These are phyloP conservation scores for Kernera saxatilis DNA, from an alignment of 345 rosid species.

Conservation along the genomic window DNA sequence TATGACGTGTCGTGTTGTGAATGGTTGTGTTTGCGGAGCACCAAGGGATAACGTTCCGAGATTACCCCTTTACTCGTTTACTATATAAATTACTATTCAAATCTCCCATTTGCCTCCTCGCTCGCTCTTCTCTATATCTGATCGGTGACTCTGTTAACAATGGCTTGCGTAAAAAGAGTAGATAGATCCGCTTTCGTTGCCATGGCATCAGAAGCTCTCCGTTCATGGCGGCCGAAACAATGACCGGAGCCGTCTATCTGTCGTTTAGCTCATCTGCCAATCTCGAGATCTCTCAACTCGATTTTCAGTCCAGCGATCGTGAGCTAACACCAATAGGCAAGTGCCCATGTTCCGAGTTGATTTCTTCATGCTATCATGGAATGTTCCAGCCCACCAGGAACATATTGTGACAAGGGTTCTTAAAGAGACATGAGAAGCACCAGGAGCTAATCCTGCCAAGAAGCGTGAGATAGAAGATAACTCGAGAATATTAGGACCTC, in stretches of 20 bases:
- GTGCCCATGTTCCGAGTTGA: not conserved
- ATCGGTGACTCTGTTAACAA: slow-evolving; percentile 6
- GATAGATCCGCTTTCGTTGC: slow-evolving; percentile 84
- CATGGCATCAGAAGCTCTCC: slow-evolving; percentile 40
- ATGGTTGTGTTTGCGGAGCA: not conserved
- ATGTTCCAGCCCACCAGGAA: slow-evolving; percentile 50
- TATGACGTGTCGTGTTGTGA: not conserved
- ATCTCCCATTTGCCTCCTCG: not conserved
- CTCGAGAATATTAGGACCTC: slow-evolving; percentile 9
- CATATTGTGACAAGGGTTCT: slow-evolving; percentile 73
- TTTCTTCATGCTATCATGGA: not conserved
- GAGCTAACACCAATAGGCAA: slow-evolving; percentile 22
- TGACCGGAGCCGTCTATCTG: slow-evolving; percentile 92
- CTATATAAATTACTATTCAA: not conserved
- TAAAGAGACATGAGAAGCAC: slow-evolving; percentile 66
- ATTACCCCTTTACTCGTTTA: not conserved
- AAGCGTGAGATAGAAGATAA: slow-evolving; percentile 12
- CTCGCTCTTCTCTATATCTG: not conserved
- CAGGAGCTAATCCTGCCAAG: slow-evolving; percentile 58
- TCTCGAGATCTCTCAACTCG: slow-evolving; percentile 81
- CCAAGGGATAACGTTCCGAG: not conserved
- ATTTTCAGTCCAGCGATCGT: slow-evolving; percentile 71
- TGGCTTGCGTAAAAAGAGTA: slow-evolving; percentile 82
- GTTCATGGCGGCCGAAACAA: slow-evolving; percentile 55
- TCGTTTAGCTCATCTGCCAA: slow-evolving; percentile 82